A percentile compares a stretch with the other conserved stretches of the same genome.
phyloP scores from a whole-genome alignment of 768 basidiomycete genomes.

The Dioszegia hungarica region DNA sequence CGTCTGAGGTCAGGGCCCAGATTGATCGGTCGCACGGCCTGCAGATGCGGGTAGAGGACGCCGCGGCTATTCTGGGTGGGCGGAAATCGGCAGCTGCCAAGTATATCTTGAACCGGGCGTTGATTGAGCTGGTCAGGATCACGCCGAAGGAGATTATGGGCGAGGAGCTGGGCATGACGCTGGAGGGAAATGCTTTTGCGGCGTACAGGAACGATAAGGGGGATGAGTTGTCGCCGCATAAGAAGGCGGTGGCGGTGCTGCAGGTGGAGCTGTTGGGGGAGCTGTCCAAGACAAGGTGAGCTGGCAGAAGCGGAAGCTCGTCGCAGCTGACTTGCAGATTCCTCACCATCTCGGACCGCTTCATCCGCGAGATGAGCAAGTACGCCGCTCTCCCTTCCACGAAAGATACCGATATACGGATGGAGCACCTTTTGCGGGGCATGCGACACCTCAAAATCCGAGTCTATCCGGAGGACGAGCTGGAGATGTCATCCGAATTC shows the following conservation, averaged over 20 bases:
- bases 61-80: slow-evolving; percentile 38
- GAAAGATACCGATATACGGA: slow-evolving; percentile 74
- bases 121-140: slow-evolving; percentile 69
- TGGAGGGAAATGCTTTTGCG: slow-evolving; percentile 86
- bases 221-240: slow-evolving; percentile 63
- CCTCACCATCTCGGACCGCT: slow-evolving; percentile 86
- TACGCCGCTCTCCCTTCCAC: slow-evolving; percentile 67
- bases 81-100: slow-evolving; percentile 62
- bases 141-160: slow-evolving; percentile 72
- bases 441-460: slow-evolving; percentile 77
- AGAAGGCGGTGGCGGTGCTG: slow-evolving; percentile 72
- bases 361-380: slow-evolving; percentile 70
- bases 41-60: slow-evolving; percentile 40
- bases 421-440: slow-evolving; percentile 77
- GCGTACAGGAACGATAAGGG: slow-evolving; percentile 55
- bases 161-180: slow-evolving; percentile 67
- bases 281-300: slow-evolving; percentile 72
- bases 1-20: slow-evolving; percentile 39
- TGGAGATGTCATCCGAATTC: slow-evolving; percentile 90
- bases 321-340: slow-evolving; percentile 56
- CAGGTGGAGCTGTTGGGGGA: slow-evolving; percentile 80
- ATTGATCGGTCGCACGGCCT: slow-evolving; percentile 28
- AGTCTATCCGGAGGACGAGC: slow-evolving; percentile 88
- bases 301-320: background rate
- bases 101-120: slow-evolving; percentile 82